Conservation (phyloP, 768 basidiomycete species). For the Lentinus tigrinus region DNA sequence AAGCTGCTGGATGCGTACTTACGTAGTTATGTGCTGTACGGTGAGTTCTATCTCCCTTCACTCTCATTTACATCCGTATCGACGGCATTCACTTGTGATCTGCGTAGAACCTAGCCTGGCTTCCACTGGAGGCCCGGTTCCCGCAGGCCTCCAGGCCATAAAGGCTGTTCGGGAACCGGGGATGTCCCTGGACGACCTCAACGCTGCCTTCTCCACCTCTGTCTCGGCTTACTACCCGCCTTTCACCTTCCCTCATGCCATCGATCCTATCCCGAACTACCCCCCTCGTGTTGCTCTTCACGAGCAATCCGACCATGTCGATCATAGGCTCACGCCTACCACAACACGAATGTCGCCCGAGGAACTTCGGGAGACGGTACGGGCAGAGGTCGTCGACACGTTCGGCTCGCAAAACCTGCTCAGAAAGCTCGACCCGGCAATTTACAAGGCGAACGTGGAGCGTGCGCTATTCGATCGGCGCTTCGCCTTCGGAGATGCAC, state of each 20-base stretch:
- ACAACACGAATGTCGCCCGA: background rate
- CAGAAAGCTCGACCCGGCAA: background rate
- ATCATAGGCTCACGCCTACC: background rate
- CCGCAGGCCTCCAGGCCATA: background rate
- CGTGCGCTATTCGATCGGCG: background rate
- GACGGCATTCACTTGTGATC: background rate
- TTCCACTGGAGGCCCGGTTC: too few relatives aligned
- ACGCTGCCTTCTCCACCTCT: background rate
- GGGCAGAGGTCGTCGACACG: background rate
- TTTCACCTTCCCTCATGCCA: background rate
- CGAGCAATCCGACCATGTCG: background rate
- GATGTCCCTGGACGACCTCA: background rate
- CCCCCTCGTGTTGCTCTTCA: background rate
- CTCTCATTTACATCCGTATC: too few relatives aligned
- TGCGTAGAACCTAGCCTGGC: background rate
- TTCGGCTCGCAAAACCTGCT: background rate
- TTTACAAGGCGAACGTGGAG: conserved; percentile 5
- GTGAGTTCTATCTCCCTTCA: conserved; percentile 14
- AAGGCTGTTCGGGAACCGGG: background rate
- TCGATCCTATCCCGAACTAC: background rate
- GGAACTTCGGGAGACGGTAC: background rate
- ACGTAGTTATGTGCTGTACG: conserved; percentile 28
- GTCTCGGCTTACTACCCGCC: background rate
- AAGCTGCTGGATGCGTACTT: conserved; percentile 21
- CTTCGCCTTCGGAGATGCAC: background rate